Percentiles rank a stretch among this genome's conserved stretches.
Conservation (phyloP, 2,329 filamentous ascomycete species). For the Hypoxylon sp. region DNA sequence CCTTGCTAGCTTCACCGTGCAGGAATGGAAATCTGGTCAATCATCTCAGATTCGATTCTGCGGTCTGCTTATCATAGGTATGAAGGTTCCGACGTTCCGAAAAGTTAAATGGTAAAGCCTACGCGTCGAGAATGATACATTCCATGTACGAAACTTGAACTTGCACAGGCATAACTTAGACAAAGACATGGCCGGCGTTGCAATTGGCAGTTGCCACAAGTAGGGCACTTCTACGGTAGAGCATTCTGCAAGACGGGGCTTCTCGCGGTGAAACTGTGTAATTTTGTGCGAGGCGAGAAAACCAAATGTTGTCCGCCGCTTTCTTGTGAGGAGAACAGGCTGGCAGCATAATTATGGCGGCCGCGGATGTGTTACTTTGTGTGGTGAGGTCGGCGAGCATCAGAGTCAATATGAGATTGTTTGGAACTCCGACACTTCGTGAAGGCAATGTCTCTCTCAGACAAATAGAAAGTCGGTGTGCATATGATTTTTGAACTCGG, state of each 20-base stretch:
- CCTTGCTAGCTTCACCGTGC: constrained; percentile 37
- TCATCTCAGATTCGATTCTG: constrained; percentile 36
- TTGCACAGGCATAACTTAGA: constrained; percentile 21
- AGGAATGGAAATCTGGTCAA: constrained; percentile 34
- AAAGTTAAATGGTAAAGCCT: constrained; percentile 23
- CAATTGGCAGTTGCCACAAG: constrained; percentile 29
- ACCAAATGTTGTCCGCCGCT: constrained; percentile 36
- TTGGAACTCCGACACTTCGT: constrained; percentile 37
- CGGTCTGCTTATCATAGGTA: constrained; percentile 24
- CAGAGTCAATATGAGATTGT: constrained; percentile 36
- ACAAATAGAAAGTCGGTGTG: constrained; percentile 46
- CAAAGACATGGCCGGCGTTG: constrained; percentile 30
- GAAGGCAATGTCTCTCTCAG: constrained; percentile 34
- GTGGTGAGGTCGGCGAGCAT: constrained; percentile 43
- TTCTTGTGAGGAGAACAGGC: constrained; percentile 31
- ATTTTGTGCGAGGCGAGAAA: constrained; percentile 40
- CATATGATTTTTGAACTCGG: constrained; percentile 46
- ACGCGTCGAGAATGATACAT: constrained; percentile 31
- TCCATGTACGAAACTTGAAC: constrained; percentile 25
- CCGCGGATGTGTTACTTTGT: constrained; percentile 37
- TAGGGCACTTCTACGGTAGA: constrained; percentile 26
- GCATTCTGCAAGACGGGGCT: constrained; percentile 44
- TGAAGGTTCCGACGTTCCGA: constrained; percentile 39
- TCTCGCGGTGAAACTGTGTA: constrained; percentile 41
- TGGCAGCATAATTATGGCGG: constrained; percentile 41